phyloP scores from a whole-genome alignment of 176 grass and related monocot species.

The Oryza brachyantha region DNA sequence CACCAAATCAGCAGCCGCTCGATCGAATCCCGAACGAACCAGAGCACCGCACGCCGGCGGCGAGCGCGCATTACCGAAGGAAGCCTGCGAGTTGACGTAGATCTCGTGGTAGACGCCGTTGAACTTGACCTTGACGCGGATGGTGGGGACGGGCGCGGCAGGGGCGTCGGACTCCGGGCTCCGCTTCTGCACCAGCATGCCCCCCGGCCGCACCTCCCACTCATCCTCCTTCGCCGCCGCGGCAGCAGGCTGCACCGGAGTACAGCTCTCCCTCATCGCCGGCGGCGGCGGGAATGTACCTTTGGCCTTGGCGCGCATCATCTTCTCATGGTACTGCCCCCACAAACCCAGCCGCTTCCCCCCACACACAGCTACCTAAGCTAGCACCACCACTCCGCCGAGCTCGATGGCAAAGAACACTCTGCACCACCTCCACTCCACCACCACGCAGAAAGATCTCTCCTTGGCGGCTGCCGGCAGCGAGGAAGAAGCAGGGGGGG shows the following conservation, averaged over 20 bases:
- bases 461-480: neutral
- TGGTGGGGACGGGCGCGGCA: constrained; percentile 54
- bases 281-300: constrained; percentile 35
- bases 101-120: constrained; percentile 80
- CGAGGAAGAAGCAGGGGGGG: neutral
- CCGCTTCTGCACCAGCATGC: constrained; percentile 94
- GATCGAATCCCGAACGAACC: neutral
- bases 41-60: neutral
- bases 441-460: neutral
- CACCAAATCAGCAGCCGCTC: neutral
- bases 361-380: neutral
- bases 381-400: neutral
- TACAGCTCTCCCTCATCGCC: constrained; percentile 52
- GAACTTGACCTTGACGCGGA: constrained; percentile 94
- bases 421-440: neutral
- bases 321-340: constrained; percentile 68
- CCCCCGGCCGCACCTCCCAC: constrained; percentile 85
- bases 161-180: constrained; percentile 47
- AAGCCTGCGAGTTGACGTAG: constrained; percentile 82
- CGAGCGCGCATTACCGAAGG: constrained; percentile 72
- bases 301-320: constrained; percentile 63
- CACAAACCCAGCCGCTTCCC: neutral
- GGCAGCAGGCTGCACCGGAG: neutral
- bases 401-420: neutral
- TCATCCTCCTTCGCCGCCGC: constrained; percentile 44